phyloP scores from a whole-genome alignment of 345 rosid species.

The Dipteronia sinensis region DNA sequence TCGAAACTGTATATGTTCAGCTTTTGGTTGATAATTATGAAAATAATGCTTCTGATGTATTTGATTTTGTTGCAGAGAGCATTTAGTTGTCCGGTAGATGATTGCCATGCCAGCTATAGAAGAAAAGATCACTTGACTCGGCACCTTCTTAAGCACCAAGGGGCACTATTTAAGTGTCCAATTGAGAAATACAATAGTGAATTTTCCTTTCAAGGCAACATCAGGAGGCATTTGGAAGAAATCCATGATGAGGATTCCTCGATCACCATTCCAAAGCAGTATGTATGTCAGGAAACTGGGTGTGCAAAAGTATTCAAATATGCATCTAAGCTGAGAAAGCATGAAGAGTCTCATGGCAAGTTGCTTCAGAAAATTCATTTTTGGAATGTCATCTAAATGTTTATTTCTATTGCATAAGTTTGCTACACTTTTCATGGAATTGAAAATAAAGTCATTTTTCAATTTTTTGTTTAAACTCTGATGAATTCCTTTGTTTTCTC shows the following conservation, averaged over 20 bases:
- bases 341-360: slow-evolving; percentile 75
- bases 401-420: no score
- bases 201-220: slow-evolving; percentile 54
- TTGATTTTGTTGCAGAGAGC: slow-evolving; percentile 54
- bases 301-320: slow-evolving; percentile 77
- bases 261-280: slow-evolving; percentile 31
- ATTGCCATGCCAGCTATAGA: slow-evolving; percentile 69
- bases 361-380: slow-evolving; percentile 1
- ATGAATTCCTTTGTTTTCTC: slow-evolving; percentile 24
- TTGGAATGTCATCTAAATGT: not conserved
- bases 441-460: not conserved
- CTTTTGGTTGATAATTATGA: not conserved
- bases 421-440: no score
- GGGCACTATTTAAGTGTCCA: slow-evolving; percentile 66
- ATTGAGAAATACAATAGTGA: slow-evolving; percentile 51
- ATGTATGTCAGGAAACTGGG: slow-evolving; percentile 65
- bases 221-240: slow-evolving; percentile 60
- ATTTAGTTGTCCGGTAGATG: slow-evolving; percentile 61
- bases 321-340: slow-evolving; percentile 62
- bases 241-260: slow-evolving; percentile 41
- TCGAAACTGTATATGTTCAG: slow-evolving; percentile 23
- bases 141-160: slow-evolving; percentile 70
- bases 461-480: slow-evolving; percentile 1
- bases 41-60: not conserved
- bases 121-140: slow-evolving; percentile 89